Percentiles rank a stretch among this genome's conserved stretches.
Conservation (phyloP, 2,329 filamentous ascomycete genomes). For the Helotiales sp. region DNA sequence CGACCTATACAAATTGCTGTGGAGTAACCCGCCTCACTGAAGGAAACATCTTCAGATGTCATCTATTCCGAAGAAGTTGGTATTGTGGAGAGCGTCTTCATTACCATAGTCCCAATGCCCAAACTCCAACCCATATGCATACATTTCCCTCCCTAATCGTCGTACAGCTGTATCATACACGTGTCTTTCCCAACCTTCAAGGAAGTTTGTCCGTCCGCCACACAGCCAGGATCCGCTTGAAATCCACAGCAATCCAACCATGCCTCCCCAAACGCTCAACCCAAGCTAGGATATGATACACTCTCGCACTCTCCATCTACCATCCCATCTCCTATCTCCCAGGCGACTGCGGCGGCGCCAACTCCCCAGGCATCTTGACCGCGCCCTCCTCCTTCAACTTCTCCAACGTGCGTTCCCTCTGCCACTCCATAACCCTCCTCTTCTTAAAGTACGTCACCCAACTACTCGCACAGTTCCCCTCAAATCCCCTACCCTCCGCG, state of each 20-base stretch:
- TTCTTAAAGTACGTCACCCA: slow-evolving; percentile 99
- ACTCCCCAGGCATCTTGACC: slow-evolving; percentile 54
- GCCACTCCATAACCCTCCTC: slow-evolving; percentile 87
- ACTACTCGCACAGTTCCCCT: slow-evolving; percentile 82
- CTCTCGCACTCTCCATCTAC: not conserved
- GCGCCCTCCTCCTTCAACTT: slow-evolving; percentile 77
- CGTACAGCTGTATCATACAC: not conserved
- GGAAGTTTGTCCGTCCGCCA: not conserved
- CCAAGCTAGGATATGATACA: not conserved
- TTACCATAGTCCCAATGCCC: not conserved
- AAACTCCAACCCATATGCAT: slow-evolving; percentile 25
- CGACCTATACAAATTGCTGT: no score
- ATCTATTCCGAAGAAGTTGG: no score
- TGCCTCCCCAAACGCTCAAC: not conserved
- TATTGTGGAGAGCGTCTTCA: slow-evolving; percentile 5
- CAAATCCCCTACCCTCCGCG: slow-evolving; percentile 68
- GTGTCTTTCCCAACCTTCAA: not conserved
- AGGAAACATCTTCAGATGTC: no score
- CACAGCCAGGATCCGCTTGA: not conserved
- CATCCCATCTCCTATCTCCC: not conserved
- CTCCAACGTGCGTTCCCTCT: slow-evolving; percentile 80
- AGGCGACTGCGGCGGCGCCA: slow-evolving; percentile 30
- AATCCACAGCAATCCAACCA: not conserved
- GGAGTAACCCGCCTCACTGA: no score
- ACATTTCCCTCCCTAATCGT: not conserved